Evolutionary conservation across 495 filamentous ascomycete species (phyloP).

Genomic region (Penicillium manginii): DNA sequence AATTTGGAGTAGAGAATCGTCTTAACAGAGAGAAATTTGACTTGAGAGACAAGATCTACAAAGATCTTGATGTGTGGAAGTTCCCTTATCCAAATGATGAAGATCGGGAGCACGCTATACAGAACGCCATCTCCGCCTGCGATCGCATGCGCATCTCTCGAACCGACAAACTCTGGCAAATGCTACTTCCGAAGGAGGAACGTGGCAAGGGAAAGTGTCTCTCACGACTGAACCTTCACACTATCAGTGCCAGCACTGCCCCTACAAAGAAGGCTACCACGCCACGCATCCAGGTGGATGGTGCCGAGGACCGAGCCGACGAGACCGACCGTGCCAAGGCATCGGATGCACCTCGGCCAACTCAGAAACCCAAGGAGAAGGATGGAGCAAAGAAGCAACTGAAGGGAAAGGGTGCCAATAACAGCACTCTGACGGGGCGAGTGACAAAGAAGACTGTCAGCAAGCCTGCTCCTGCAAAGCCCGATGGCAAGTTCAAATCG

Average conservation of each 20-base stretch:
- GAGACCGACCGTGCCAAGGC: slow-evolving; percentile 53
- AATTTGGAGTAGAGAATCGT: slow-evolving; percentile 61
- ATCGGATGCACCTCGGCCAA: slow-evolving; percentile 5
- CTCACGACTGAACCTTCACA: slow-evolving; percentile 70
- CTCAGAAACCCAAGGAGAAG: slow-evolving; percentile 63
- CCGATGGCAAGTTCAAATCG: slow-evolving; percentile 63
- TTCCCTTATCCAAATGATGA: slow-evolving; percentile 69
- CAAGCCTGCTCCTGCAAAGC: slow-evolving; percentile 46
- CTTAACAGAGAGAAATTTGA: slow-evolving; percentile 66
- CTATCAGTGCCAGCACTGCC: slow-evolving; percentile 35
- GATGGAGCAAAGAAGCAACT: slow-evolving; percentile 64
- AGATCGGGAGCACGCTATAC: slow-evolving; percentile 78
- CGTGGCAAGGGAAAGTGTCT: slow-evolving; percentile 79
- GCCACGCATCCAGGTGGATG: slow-evolving; percentile 61
- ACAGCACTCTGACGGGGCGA: slow-evolving; percentile 52
- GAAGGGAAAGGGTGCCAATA: slow-evolving; percentile 56
- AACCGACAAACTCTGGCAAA: slow-evolving; percentile 79
- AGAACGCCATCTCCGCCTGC: slow-evolving; percentile 80
- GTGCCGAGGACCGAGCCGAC: slow-evolving; percentile 53
- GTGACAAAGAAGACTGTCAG: slow-evolving; percentile 54
- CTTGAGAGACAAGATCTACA: slow-evolving; percentile 72
- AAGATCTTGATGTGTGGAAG: slow-evolving; percentile 81
- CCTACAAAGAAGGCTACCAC: slow-evolving; percentile 49
- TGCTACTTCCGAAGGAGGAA: slow-evolving; percentile 71
- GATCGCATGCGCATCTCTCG: slow-evolving; percentile 76